phyloP scores from a whole-genome alignment of 768 basidiomycete species.

The Pleurotus giganteus region DNA sequence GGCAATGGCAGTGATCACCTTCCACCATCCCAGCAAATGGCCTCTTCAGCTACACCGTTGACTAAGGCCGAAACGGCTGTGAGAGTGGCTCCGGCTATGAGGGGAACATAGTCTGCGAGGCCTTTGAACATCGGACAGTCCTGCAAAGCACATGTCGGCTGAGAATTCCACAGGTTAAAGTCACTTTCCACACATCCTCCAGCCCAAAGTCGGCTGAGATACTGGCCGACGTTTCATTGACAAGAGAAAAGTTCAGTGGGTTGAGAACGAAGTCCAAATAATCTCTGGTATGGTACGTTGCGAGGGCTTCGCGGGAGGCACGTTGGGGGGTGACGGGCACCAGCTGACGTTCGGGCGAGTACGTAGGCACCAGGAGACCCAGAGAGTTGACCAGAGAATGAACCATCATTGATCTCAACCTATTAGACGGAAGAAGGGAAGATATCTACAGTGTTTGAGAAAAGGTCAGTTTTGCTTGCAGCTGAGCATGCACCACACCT shows the following conservation, averaged over 20 bases:
- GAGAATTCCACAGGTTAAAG: conserved; percentile 29
- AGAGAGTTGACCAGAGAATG: conserved; percentile 59
- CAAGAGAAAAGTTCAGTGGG: conserved; percentile 23
- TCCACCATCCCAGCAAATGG: conserved; percentile 92
- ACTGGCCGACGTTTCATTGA: conserved; percentile 2
- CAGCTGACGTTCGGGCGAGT: conserved; percentile 26
- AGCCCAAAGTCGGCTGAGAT: conserved; percentile 49
- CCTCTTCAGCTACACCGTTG: conserved; percentile 49
- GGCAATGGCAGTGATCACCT: conserved; percentile 38
- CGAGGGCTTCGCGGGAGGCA: conserved; percentile 58
- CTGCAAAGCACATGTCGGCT: conserved; percentile 33
- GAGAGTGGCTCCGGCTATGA: conserved; percentile 76
- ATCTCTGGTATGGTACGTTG: conserved; percentile 65
- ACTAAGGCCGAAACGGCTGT: conserved; percentile 66
- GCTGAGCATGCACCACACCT: conserved; percentile 28
- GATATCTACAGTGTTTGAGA: conserved; percentile 27
- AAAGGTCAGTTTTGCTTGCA: not conserved
- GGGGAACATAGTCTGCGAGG: conserved; percentile 64
- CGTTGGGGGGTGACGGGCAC: conserved; percentile 49
- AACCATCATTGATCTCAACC: conserved; percentile 60
- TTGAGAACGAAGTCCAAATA: conserved; percentile 63
- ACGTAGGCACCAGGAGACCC: conserved; percentile 40
- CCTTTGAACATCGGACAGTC: conserved; percentile 81
- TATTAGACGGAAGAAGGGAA: conserved; percentile 67
- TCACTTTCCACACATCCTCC: conserved; percentile 54